Percentiles rank a stretch among this genome's conserved stretches.
Evolutionary conservation across 805 yeast genomes (phyloP).

Genomic region (Suhomyces vadensis): DNA sequence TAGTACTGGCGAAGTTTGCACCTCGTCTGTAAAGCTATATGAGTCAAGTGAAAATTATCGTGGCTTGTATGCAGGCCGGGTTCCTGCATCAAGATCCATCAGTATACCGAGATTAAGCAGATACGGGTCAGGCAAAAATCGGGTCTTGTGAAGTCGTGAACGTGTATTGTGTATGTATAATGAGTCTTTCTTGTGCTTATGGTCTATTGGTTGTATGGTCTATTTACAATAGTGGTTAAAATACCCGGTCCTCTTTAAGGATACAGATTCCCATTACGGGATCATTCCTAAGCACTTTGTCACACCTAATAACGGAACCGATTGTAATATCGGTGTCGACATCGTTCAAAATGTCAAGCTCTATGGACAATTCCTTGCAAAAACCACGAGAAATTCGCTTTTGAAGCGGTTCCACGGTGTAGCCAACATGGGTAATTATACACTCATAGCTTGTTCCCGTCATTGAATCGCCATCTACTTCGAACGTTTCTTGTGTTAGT

Average conservation of each 20-base stretch:
- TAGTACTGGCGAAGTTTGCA: background rate
- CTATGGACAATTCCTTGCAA: conserved; percentile 49
- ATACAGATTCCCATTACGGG: conserved; percentile 42
- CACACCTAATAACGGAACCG: conserved; percentile 50
- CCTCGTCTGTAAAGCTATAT: background rate
- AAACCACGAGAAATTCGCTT: conserved; percentile 40
- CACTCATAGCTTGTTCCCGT: conserved; percentile 33
- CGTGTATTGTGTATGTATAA: too few species aligned
- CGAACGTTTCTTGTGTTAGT: conserved; percentile 5
- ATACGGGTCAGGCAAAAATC: too few species aligned
- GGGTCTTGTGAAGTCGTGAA: too few species aligned
- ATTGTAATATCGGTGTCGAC: conserved; percentile 21
- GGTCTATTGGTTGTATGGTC: too few species aligned
- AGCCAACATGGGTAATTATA: conserved; percentile 36
- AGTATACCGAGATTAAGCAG: too few species aligned
- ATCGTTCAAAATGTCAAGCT: conserved; percentile 41
- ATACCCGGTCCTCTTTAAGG: conserved; percentile 23
- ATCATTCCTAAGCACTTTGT: conserved; percentile 45
- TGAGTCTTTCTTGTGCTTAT: too few species aligned
- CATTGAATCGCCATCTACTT: background rate
- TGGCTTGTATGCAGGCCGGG: background rate
- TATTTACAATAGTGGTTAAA: background rate
- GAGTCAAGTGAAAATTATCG: conserved; percentile 2
- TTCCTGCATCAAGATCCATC: background rate
- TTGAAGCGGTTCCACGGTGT: conserved; percentile 19